phyloP scores from a whole-genome alignment of 768 basidiomycete genomes.

The Pseudohyphozyma bogoriensis region DNA sequence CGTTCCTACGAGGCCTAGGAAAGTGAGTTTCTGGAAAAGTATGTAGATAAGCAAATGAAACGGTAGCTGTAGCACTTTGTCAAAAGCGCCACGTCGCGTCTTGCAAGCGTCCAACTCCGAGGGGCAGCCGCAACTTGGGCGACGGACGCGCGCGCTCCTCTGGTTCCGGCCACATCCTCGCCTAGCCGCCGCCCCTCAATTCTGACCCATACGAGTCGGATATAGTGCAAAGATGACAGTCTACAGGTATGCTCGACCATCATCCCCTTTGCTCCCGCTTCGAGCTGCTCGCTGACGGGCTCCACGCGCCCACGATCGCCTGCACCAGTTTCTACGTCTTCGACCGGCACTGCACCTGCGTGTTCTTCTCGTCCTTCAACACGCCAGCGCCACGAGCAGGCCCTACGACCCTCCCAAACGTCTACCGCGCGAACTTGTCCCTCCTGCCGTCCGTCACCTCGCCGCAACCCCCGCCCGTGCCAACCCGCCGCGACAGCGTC shows the following conservation, averaged over 20 bases:
- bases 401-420: slow-evolving; percentile 60
- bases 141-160: no score
- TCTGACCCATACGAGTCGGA: no score
- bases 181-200: no score
- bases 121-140: no score
- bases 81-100: no score
- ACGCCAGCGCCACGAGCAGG: slow-evolving; percentile 41
- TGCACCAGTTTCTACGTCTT: slow-evolving; percentile 66
- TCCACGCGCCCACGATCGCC: neutral
- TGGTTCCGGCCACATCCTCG: no score
- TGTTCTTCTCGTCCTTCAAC: slow-evolving; percentile 9
- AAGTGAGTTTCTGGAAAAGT: no score
- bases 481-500: slow-evolving; percentile 54
- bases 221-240: neutral
- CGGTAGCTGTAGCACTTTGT: no score
- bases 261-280: neutral
- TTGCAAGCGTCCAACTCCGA: no score
- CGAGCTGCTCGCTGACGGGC: no score
- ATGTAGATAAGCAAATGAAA: no score
- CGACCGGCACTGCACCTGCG: slow-evolving; percentile 51
- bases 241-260: neutral
- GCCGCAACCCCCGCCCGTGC: slow-evolving; percentile 48
- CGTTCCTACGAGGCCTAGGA: no score
- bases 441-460: slow-evolving; percentile 56
- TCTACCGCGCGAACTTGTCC: slow-evolving; percentile 76